These are phyloP conservation scores for Selaginella moellendorffii DNA, from an alignment of 75 land plant genomes.

Conservation along the genomic window DNA sequence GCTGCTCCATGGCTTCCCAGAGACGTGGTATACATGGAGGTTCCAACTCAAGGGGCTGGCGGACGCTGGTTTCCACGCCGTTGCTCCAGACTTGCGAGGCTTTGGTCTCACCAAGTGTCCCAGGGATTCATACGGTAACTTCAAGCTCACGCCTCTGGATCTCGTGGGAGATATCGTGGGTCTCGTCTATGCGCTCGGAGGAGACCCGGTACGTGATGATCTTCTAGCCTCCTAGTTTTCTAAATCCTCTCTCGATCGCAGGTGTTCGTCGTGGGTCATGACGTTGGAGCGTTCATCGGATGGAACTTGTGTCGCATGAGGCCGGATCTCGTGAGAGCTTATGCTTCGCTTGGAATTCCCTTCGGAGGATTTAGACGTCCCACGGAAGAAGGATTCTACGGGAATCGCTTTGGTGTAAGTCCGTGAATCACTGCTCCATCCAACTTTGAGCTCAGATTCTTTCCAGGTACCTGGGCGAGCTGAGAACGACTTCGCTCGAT, in stretches of 20 bases:
- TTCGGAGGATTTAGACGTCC: not conserved
- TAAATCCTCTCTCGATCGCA: not conserved
- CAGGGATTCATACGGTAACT: not conserved
- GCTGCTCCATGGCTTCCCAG: constrained; percentile 63
- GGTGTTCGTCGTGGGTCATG: not conserved
- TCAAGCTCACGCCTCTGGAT: constrained; percentile 1
- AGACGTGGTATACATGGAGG: constrained; percentile 74
- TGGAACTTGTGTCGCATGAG: not conserved
- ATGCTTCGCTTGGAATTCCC: not conserved
- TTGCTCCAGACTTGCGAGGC: constrained; percentile 51
- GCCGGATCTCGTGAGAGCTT: not conserved
- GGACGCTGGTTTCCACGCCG: constrained; percentile 44
- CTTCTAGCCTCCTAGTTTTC: not conserved
- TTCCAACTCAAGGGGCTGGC: constrained; percentile 58
- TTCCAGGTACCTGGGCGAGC: constrained; percentile 52
- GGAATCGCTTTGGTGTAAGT: not conserved
- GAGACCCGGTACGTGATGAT: not conserved
- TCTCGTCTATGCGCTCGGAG: not conserved
- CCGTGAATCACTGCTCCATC: not conserved
- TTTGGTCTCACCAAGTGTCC: constrained; percentile 26
- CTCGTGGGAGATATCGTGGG: not conserved
- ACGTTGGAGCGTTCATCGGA: not conserved
- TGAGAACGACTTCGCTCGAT: constrained; percentile 64
- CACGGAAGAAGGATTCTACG: not conserved
- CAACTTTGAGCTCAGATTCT: not conserved